These are phyloP conservation scores for Phytophthora citrophthora DNA, from an alignment of 352 stramenopile genomes.

Conservation along the genomic window DNA sequence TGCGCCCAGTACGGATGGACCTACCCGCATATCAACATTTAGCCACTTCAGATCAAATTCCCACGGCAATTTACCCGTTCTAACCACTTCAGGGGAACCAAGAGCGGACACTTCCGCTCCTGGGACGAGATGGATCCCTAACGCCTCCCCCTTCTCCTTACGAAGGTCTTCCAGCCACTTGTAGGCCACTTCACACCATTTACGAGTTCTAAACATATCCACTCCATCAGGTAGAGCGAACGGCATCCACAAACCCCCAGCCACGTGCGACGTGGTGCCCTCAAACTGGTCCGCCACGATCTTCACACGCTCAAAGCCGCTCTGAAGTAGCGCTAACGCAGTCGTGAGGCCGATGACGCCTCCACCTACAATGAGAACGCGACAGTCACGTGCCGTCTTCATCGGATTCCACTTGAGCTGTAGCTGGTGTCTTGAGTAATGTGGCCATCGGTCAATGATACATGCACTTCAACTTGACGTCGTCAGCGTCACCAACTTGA, in stretches of 20 bases:
- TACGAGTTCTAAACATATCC: slow-evolving; percentile 43
- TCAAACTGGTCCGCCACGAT: slow-evolving; percentile 65
- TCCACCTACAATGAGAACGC: slow-evolving; percentile 62
- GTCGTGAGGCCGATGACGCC: slow-evolving; percentile 76
- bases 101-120: slow-evolving; percentile 9
- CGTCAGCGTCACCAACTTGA: too few species aligned
- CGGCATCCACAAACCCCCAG: slow-evolving; percentile 73
- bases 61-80: background rate
- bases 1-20: slow-evolving; percentile 65
- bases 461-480: too few species aligned
- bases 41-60: background rate
- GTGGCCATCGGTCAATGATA: slow-evolving; percentile 4
- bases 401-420: background rate
- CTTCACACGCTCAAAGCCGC: slow-evolving; percentile 51
- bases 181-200: slow-evolving; percentile 74
- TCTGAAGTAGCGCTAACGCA: slow-evolving; percentile 66
- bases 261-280: slow-evolving; percentile 67
- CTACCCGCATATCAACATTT: background rate
- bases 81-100: slow-evolving; percentile 9
- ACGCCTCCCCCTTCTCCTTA: slow-evolving; percentile 40
- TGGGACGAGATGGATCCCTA: slow-evolving; percentile 56
- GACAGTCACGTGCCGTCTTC: slow-evolving; percentile 23
- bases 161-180: slow-evolving; percentile 54
- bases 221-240: slow-evolving; percentile 58
- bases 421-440: slow-evolving; percentile 4